A percentile compares a stretch with the other conserved stretches of the same genome.
Evolutionary conservation across 2,329 filamentous ascomycete species (phyloP).

Genomic region (Sporothrix pallida): DNA sequence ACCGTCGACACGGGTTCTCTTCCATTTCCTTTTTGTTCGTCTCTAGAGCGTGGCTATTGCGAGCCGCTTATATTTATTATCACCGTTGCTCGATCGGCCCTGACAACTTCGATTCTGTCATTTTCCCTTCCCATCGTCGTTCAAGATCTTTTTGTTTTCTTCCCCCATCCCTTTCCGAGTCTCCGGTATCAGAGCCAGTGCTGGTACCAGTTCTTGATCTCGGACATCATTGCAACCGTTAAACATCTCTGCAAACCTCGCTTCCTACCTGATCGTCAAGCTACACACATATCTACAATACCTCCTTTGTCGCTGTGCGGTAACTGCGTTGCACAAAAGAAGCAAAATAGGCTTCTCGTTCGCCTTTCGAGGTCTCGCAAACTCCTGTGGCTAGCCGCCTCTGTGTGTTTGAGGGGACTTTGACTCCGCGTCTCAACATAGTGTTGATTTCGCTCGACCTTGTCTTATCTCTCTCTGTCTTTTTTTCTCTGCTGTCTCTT

Average conservation of each 20-base stretch:
- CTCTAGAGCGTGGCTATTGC: not conserved
- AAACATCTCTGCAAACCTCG: not conserved
- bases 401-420: not conserved
- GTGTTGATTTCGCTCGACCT: slow-evolving; percentile 22
- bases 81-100: no score
- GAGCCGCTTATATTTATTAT: no score
- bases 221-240: not conserved
- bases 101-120: not conserved
- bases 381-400: slow-evolving; percentile 27
- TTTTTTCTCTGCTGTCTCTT: not conserved
- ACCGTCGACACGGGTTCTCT: not conserved
- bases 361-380: not conserved
- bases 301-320: slow-evolving; percentile 6
- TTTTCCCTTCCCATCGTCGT: not conserved
- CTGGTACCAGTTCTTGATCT: slow-evolving; percentile 4
- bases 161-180: not conserved
- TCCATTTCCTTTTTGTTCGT: not conserved
- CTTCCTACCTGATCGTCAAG: not conserved
- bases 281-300: not conserved
- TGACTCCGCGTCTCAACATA: slow-evolving; percentile 23
- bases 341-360: not conserved
- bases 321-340: slow-evolving; percentile 10
- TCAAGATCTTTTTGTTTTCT: not conserved
- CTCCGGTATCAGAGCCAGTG: not conserved
- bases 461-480: not conserved